phyloP scores from a whole-genome alignment of 2,329 filamentous ascomycete species.

The Fusarium pilosicola region DNA sequence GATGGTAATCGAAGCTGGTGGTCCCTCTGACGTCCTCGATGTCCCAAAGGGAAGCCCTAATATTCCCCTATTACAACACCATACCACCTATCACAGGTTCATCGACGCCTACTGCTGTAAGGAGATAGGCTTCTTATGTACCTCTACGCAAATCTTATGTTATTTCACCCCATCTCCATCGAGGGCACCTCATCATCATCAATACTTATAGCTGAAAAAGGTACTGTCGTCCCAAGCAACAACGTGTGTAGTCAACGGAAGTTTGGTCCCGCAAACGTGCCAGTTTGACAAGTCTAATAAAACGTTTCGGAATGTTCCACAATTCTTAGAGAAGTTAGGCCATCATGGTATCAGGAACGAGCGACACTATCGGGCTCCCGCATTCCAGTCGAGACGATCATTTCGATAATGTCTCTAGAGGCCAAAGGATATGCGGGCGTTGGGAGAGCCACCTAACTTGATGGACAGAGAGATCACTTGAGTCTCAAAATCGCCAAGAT shows the following conservation, averaged over 20 bases:
- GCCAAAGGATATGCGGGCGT: background rate
- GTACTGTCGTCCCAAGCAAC: background rate
- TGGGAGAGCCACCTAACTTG: background rate
- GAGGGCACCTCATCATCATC: too few relatives aligned
- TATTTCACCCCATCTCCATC: background rate
- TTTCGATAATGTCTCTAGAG: background rate
- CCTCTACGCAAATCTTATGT: background rate
- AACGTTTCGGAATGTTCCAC: background rate
- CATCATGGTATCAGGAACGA: background rate
- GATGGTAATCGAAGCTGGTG: background rate
- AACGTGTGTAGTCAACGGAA: conserved; percentile 21
- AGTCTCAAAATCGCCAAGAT: background rate
- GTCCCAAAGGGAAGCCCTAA: too few relatives aligned
- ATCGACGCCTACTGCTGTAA: background rate
- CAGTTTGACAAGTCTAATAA: background rate
- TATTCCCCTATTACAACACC: background rate
- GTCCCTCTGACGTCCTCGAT: background rate
- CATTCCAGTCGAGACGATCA: conserved; percentile 10
- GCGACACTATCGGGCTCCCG: background rate
- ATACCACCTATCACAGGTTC: too few relatives aligned
- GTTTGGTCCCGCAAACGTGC: conserved; percentile 57
- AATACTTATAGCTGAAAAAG: background rate
- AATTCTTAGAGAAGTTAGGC: background rate
- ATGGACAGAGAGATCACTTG: background rate
- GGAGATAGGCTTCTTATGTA: background rate